Percentiles rank a stretch among this genome's conserved stretches.
These are phyloP conservation scores for Ustulina deusta DNA, from an alignment of 2,329 filamentous ascomycete species.

Conservation along the genomic window DNA sequence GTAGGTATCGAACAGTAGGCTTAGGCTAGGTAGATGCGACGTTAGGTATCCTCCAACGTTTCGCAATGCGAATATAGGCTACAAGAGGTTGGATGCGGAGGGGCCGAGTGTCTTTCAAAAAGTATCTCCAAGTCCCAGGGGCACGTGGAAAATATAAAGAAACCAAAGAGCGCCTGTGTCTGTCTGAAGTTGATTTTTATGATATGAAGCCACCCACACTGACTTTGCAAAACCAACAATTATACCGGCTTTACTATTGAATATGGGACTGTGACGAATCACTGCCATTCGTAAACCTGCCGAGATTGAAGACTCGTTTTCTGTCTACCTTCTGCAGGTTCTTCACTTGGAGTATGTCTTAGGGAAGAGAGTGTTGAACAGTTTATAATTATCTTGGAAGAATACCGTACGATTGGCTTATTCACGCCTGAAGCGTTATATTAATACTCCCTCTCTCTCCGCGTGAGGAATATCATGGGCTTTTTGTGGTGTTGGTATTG, in stretches of 20 bases:
- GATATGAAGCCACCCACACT: background rate
- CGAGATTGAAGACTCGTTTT: background rate
- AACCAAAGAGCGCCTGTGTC: no score
- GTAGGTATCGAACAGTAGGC: background rate
- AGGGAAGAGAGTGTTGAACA: background rate
- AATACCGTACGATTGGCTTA: background rate
- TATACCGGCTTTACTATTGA: no score
- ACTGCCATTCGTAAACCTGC: background rate
- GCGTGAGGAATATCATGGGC: background rate
- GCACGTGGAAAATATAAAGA: background rate
- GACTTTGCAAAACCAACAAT: background rate
- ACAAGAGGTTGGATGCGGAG: background rate
- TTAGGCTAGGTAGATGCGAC: background rate
- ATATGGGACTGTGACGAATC: background rate
- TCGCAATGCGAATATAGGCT: background rate
- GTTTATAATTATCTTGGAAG: background rate
- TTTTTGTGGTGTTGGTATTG: background rate
- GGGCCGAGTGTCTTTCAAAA: background rate
- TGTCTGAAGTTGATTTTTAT: background rate
- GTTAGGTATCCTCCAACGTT: background rate
- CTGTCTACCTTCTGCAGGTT: background rate
- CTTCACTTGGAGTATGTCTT: background rate
- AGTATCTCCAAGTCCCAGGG: background rate
- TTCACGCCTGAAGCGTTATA: background rate
- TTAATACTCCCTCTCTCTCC: background rate